A percentile compares a stretch with the other conserved stretches of the same genome.
phyloP scores from a whole-genome alignment of 2,329 filamentous ascomycete genomes.

The Phyllosticta citriasiana region DNA sequence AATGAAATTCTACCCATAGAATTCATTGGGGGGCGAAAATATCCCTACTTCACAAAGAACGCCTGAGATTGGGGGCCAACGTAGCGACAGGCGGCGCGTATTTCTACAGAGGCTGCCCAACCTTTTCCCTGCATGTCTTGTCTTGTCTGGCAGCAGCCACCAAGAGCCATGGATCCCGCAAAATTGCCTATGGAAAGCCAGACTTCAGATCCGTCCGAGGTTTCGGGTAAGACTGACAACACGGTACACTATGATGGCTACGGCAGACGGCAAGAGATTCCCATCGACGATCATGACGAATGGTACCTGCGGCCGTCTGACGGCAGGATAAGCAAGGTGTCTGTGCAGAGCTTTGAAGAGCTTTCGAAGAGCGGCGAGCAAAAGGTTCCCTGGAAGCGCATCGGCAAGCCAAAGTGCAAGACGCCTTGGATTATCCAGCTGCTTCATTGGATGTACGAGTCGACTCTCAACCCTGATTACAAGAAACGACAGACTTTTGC shows the following conservation, averaged over 20 bases:
- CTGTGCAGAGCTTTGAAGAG: not conserved
- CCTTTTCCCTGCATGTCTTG: too few relatives aligned
- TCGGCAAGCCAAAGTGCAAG: not conserved
- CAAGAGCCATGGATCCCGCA: not conserved
- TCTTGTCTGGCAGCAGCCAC: too few relatives aligned
- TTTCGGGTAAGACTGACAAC: not conserved
- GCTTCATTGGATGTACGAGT: not conserved
- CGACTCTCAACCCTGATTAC: not conserved
- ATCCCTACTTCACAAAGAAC: too few relatives aligned
- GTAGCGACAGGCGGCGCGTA: too few relatives aligned
- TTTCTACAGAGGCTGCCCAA: too few relatives aligned
- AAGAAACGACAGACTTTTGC: not conserved
- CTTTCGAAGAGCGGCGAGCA: not conserved
- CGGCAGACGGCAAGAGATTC: not conserved
- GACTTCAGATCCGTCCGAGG: not conserved
- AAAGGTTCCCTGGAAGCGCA: not conserved
- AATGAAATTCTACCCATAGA: too few relatives aligned
- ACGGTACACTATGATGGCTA: not conserved
- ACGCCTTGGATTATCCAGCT: not conserved
- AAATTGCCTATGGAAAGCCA: not conserved
- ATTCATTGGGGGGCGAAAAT: too few relatives aligned
- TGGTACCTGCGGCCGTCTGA: not conserved
- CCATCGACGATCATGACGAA: not conserved
- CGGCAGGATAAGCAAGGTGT: not conserved
- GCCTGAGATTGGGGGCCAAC: too few relatives aligned